These are phyloP conservation scores for Coemansia javaensis DNA, from an alignment of 192 early-diverging fungal genomes.

Conservation along the genomic window DNA sequence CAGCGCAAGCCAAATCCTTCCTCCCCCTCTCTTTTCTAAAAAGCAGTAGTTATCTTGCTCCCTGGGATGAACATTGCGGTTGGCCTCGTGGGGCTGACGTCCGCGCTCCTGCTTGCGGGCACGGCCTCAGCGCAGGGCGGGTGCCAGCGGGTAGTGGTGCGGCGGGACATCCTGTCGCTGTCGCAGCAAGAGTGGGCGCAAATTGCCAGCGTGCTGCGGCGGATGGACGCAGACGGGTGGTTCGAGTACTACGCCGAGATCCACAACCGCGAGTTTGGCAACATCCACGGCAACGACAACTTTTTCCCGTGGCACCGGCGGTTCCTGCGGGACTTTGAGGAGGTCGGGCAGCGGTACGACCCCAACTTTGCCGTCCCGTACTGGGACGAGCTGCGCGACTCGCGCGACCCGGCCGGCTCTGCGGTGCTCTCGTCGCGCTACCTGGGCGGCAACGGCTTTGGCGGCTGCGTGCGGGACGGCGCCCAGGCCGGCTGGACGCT, in stretches of 20 bases:
- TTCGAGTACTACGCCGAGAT: conserved; percentile 34
- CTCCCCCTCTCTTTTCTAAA: too few relatives aligned
- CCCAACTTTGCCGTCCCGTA: conserved; percentile 49
- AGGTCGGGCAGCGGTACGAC: conserved; percentile 47
- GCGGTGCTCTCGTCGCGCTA: conserved; percentile 25
- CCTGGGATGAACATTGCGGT: not conserved
- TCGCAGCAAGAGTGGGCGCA: conserved; percentile 39
- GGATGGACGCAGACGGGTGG: conserved; percentile 49
- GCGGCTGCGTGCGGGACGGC: conserved; percentile 43
- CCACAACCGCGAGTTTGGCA: conserved; percentile 42
- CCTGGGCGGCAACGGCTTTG: conserved; percentile 41
- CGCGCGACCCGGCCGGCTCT: conserved; percentile 42
- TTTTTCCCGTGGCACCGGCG: conserved; percentile 56
- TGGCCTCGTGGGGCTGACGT: conserved; percentile 3
- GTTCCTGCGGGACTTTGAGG: conserved; percentile 53
- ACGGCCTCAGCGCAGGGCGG: conserved; percentile 27
- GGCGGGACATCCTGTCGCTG: conserved; percentile 35
- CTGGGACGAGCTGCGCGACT: conserved; percentile 59
- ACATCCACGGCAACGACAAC: conserved; percentile 50
- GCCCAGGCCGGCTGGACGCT: conserved; percentile 34
- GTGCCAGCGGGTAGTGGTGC: conserved; percentile 19
- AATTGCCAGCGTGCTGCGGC: conserved; percentile 20
- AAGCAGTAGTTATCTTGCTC: not conserved
- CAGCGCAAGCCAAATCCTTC: too few relatives aligned
- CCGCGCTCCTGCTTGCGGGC: conserved; percentile 12